A percentile compares a stretch with the other conserved stretches of the same genome.
Evolutionary conservation across 495 filamentous ascomycete genomes (phyloP).

Genomic region (Aspergillus incahuasiensis): DNA sequence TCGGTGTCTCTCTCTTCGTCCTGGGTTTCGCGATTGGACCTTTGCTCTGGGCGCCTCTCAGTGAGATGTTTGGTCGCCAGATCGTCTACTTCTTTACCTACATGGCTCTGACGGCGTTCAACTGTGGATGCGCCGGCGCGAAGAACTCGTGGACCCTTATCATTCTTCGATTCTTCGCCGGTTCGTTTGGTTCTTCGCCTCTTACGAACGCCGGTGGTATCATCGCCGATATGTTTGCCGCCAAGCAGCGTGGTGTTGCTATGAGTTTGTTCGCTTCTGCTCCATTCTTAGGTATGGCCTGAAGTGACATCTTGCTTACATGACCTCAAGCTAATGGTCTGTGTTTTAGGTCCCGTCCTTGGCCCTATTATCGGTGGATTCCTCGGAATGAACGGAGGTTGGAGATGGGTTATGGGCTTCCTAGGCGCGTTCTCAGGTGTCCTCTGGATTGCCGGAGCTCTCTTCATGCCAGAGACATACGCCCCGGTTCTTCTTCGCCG

Average conservation of each 20-base stretch:
- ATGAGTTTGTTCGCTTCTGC: conserved; percentile 60
- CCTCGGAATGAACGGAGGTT: conserved; percentile 53
- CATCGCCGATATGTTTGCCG: conserved; percentile 69
- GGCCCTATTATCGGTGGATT: conserved; percentile 60
- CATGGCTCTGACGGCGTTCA: conserved; percentile 62
- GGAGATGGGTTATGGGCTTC: conserved; percentile 65
- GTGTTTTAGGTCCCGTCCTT: conserved; percentile 48
- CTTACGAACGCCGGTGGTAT: conserved; percentile 71
- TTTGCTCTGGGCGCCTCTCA: conserved; percentile 61
- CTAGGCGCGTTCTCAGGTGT: conserved; percentile 46
- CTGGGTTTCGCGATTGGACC: conserved; percentile 66
- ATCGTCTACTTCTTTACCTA: conserved; percentile 64
- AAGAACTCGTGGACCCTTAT: conserved; percentile 62
- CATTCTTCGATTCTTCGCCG: conserved; percentile 73
- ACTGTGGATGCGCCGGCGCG: conserved; percentile 56
- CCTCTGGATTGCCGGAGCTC: conserved; percentile 50
- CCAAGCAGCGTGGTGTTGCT: conserved; percentile 59
- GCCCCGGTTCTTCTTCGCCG: conserved; percentile 53
- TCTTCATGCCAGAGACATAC: conserved; percentile 60
- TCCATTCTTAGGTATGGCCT: conserved; percentile 52
- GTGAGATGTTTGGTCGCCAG: conserved; percentile 71
- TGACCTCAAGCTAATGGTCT: neutral
- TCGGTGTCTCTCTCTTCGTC: conserved; percentile 72
- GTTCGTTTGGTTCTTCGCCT: conserved; percentile 71
- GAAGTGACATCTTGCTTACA: neutral